Evolutionary conservation across 345 rosid genomes (phyloP).

Genomic region (Lepidium aucheri): DNA sequence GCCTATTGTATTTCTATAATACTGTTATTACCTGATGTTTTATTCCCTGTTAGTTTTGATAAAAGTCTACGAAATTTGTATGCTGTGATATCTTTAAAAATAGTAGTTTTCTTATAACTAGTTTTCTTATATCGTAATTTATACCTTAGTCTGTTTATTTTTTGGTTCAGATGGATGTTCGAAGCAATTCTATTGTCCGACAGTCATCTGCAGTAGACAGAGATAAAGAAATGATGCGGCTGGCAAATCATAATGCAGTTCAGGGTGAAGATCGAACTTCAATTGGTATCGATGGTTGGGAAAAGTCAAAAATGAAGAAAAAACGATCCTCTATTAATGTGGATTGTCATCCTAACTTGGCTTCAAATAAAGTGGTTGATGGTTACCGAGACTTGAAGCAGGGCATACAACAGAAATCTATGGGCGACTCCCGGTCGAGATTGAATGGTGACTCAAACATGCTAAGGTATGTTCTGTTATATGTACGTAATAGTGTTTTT

Average conservation of each 20-base stretch:
- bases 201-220: slow-evolving; percentile 54
- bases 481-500: slow-evolving; percentile 2
- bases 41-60: background rate
- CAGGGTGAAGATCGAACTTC: slow-evolving; percentile 71
- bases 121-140: too few relatives aligned
- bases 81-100: background rate
- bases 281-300: slow-evolving; percentile 83
- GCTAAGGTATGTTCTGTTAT: slow-evolving; percentile 45
- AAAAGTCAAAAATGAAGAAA: slow-evolving; percentile 83
- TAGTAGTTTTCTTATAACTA: background rate
- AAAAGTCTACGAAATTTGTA: background rate
- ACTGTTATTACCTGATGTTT: background rate
- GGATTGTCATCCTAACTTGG: slow-evolving; percentile 45
- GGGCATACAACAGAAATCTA: slow-evolving; percentile 54
- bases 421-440: slow-evolving; percentile 51
- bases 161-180: slow-evolving; percentile 55
- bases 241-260: slow-evolving; percentile 46
- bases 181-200: slow-evolving; percentile 53
- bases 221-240: slow-evolving; percentile 57
- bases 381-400: slow-evolving; percentile 70
- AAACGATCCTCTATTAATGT: slow-evolving; percentile 81
- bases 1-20: background rate
- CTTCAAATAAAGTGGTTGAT: slow-evolving; percentile 49
- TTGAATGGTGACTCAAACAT: slow-evolving; percentile 67
- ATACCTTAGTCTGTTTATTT: slow-evolving; percentile 15